These are phyloP conservation scores for Stephania cephalantha DNA, from an alignment of 164 flowering plant species.

Conservation along the genomic window DNA sequence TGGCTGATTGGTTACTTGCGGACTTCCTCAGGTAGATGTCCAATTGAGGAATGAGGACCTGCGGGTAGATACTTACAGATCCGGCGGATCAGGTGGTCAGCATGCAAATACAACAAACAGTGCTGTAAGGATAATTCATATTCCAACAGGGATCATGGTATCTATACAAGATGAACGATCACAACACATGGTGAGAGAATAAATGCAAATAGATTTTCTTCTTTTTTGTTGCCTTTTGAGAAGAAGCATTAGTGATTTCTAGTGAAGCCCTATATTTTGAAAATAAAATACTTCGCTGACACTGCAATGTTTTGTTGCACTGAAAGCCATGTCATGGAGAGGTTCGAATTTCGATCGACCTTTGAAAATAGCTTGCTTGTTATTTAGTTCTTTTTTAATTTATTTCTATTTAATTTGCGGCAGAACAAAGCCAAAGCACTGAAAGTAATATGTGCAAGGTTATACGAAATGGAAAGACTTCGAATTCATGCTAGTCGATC, in stretches of 20 bases:
- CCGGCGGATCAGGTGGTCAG: conserved; percentile 98
- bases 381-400: neutral
- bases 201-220: neutral
- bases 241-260: neutral
- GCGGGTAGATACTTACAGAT: conserved; percentile 87
- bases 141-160: conserved; percentile 70
- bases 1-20: neutral
- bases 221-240: neutral
- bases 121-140: conserved; percentile 91
- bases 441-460: conserved; percentile 76
- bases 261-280: neutral
- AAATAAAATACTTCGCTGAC: neutral
- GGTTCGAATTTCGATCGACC: no score
- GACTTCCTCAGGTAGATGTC: conserved; percentile 76
- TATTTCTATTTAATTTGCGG: neutral
- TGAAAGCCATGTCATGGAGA: no score
- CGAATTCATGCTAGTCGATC: conserved; percentile 59
- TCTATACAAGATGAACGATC: conserved; percentile 95
- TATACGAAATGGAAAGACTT: conserved; percentile 78
- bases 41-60: conserved; percentile 82
- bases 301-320: neutral
- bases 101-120: conserved; percentile 98
- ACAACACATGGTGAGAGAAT: conserved; percentile 67
- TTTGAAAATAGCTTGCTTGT: neutral
- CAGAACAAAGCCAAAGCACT: conserved; percentile 96